Conservation (phyloP, 257 asterid genomes). For the Capsicum pubescens region DNA sequence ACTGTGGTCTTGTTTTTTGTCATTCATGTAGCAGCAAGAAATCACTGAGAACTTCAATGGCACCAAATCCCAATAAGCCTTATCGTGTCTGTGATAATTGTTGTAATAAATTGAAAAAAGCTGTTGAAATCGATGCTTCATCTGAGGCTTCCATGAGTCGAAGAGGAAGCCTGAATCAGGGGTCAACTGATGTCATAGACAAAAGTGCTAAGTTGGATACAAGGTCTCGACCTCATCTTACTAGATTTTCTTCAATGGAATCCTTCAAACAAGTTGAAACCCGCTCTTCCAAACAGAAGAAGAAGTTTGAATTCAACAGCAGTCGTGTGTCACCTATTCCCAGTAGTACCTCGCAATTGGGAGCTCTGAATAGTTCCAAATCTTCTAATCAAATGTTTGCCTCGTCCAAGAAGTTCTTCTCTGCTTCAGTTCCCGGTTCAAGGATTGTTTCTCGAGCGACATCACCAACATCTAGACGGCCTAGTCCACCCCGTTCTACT, state of each 20-base stretch:
- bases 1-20: conserved; percentile 90
- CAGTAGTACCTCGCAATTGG: conserved; percentile 86
- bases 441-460: conserved; percentile 99
- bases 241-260: conserved; percentile 87
- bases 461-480: conserved; percentile 86
- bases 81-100: conserved; percentile 92
- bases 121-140: conserved; percentile 67
- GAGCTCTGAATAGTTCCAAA: conserved; percentile 71
- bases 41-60: conserved; percentile 89
- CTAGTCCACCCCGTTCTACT: conserved; percentile 97
- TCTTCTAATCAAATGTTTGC: conserved; percentile 89
- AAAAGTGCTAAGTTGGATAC: conserved; percentile 69
- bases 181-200: conserved; percentile 53
- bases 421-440: conserved; percentile 99
- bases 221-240: conserved; percentile 68
- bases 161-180: conserved; percentile 76
- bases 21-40: conserved; percentile 96
- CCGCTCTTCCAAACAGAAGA: conserved; percentile 78
- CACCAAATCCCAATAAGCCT: conserved; percentile 86
- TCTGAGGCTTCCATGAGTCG: conserved; percentile 70
- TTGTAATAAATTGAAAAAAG: conserved; percentile 70
- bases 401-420: conserved; percentile 88
- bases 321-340: conserved; percentile 97
- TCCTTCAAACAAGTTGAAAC: conserved; percentile 83
- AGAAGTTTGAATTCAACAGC: conserved; percentile 82